These are phyloP conservation scores for Aurantiochytrium sp. DNA, from an alignment of 108 stramenopile species.

Conservation along the genomic window DNA sequence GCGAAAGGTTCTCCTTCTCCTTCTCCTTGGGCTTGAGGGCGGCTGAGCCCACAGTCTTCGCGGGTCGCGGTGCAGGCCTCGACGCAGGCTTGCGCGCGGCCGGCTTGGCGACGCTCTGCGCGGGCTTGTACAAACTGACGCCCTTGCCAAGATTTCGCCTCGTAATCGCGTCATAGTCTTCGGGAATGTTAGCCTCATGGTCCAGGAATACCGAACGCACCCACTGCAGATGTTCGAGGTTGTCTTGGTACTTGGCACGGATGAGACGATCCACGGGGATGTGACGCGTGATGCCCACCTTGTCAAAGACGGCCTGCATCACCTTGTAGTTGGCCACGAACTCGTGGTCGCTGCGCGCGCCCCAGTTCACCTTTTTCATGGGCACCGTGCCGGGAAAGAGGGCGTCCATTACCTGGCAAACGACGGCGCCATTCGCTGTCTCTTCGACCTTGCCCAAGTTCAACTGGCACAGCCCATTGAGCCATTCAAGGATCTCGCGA, in stretches of 20 bases:
- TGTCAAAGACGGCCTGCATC: conserved; percentile 77
- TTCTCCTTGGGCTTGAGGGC: background rate
- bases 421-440: conserved; percentile 85
- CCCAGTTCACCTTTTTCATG: conserved; percentile 90
- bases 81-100: background rate
- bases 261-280: conserved; percentile 69
- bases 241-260: conserved; percentile 90
- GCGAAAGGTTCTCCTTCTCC: background rate
- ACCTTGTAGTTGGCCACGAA: conserved; percentile 92
- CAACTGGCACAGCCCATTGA: conserved; percentile 77
- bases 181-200: conserved; percentile 40
- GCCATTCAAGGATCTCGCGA: conserved; percentile 81
- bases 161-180: conserved; percentile 77
- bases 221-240: conserved; percentile 98
- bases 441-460: conserved; percentile 90
- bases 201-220: conserved; percentile 87
- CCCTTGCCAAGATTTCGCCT: conserved; percentile 80
- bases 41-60: background rate
- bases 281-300: background rate
- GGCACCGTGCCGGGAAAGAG: conserved; percentile 79
- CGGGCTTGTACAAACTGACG: conserved; percentile 41
- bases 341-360: conserved; percentile 72
- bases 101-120: conserved; percentile 3
- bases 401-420: conserved; percentile 87
- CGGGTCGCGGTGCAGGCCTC: background rate